These are phyloP conservation scores for Nigrospora osmanthi DNA, from an alignment of 2,329 filamentous ascomycete species.

Conservation along the genomic window DNA sequence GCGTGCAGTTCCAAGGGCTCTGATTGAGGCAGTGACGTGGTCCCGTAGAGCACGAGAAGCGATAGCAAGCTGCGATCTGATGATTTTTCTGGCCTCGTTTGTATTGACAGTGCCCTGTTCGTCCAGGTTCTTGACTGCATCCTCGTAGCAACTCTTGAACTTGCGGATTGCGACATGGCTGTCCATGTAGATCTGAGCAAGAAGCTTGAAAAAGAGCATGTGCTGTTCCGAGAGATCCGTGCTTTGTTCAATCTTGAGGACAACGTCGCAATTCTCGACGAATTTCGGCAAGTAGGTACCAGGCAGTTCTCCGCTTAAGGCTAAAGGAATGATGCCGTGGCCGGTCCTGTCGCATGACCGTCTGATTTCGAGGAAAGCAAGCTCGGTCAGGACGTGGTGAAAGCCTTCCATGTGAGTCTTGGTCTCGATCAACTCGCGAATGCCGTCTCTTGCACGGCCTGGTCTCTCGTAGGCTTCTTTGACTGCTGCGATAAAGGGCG, in stretches of 20 bases:
- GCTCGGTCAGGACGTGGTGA: constrained; percentile 9
- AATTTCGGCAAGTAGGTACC: constrained; percentile 1
- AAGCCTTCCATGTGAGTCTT: not conserved
- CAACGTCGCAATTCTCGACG: constrained; percentile 1
- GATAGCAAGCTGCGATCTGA: too few relatives aligned
- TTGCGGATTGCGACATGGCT: too few relatives aligned
- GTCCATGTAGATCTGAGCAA: constrained; percentile 3
- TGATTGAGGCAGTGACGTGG: too few relatives aligned
- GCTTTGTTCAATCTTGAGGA: not conserved
- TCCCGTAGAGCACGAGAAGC: too few relatives aligned
- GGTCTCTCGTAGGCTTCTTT: constrained; percentile 1
- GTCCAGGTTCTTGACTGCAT: too few relatives aligned
- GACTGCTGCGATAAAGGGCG: constrained; percentile 1
- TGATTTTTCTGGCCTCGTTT: too few relatives aligned
- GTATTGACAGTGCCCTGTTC: too few relatives aligned
- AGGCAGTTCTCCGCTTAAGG: not conserved
- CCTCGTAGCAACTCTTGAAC: too few relatives aligned
- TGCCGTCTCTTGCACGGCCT: not conserved
- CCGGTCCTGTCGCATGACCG: not conserved
- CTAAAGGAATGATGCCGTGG: constrained; percentile 5
- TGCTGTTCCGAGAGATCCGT: not conserved
- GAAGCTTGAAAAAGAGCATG: constrained; percentile 5
- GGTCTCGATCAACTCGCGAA: too few relatives aligned
- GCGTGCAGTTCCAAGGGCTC: too few relatives aligned
- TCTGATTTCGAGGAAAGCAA: constrained; percentile 5